Conservation (phyloP, 2,329 filamentous ascomycete genomes). For the Biscogniauxia mediterranea region DNA sequence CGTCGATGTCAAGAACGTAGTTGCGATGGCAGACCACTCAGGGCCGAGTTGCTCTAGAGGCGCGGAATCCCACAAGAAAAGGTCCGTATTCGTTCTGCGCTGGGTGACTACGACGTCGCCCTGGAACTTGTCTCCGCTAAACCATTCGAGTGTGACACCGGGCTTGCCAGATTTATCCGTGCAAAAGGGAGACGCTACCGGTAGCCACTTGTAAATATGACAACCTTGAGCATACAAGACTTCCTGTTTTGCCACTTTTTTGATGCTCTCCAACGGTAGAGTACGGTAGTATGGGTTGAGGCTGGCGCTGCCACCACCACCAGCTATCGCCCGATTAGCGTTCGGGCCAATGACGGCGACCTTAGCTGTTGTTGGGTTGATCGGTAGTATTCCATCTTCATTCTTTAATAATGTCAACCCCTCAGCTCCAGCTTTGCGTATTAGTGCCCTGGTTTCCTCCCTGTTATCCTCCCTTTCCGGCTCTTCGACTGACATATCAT, state of each 20-base stretch:
- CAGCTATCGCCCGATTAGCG: constrained; percentile 65
- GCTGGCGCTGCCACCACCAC: constrained; percentile 65
- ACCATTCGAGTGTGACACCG: constrained; percentile 65
- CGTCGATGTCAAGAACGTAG: constrained; percentile 56
- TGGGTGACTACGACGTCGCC: constrained; percentile 57
- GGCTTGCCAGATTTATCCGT: constrained; percentile 54
- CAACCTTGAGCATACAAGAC: constrained; percentile 61
- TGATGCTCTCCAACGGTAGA: constrained; percentile 62
- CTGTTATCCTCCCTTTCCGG: constrained; percentile 56
- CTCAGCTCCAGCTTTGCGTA: constrained; percentile 59
- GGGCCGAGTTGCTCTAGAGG: constrained; percentile 58
- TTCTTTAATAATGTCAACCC: constrained; percentile 66
- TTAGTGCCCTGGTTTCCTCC: constrained; percentile 57
- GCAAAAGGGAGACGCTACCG: constrained; percentile 59
- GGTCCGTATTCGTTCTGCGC: constrained; percentile 60
- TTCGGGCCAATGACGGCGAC: constrained; percentile 68
- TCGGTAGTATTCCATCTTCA: constrained; percentile 55
- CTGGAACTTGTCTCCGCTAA: constrained; percentile 60
- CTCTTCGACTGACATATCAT: constrained; percentile 55
- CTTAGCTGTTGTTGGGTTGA: constrained; percentile 52
- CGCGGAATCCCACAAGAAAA: constrained; percentile 70
- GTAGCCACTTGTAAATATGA: constrained; percentile 64
- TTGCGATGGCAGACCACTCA: constrained; percentile 63
- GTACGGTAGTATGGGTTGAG: constrained; percentile 69
- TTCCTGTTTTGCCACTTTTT: constrained; percentile 50